Base-by-base conservation (phyloP, 805 yeast genomes). In the Zygoascus tannicola region DNA sequence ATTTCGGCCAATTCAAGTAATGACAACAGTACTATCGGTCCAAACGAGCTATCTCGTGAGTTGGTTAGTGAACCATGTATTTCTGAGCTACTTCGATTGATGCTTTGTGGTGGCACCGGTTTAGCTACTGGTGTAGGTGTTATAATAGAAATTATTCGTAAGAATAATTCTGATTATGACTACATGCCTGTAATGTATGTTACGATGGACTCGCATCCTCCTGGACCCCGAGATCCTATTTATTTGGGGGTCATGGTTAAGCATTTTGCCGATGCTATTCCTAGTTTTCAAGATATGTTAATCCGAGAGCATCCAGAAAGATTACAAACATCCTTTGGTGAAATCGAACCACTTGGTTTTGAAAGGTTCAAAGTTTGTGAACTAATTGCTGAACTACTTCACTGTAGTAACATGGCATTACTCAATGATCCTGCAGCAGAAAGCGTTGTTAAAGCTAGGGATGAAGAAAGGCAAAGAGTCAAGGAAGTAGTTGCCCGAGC, bases 341-440 rank as follows among this genome's bases (percentile, higher is more conserved):
- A 64, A 22, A 73, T 75, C 53, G 80, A 78, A 55, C 87, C 92
- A 1, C 66, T 92, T 19, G 98, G 98, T 0, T 85, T 90, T 60
- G 94, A 88, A 55, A 73, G 88, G 50, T 88, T 92, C 65, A 85
- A 87, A 57, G 75, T 92, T 20, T 80, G 95, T 48, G 99, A 92
- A 64, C 68, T 92, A 42, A 77, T 92, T 40, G 98, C 98, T 0
- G 99, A 92, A 57, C 70, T 92, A 34, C 70, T 92, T 45, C 98
- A 92, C 63, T 92, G 99, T 59, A 86, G 96, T n/a, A 92, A 92
- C 64, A 92, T 92, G 97, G 85, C 82, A 0, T 70, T 87, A 16
- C 72, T 92, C 52, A 92, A 90, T 60, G 86, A 88, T 38, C 76
- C 74, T 34, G 72, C 71, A 42, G 86, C 88, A 44, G 80, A 85